Conservation (phyloP, 306 rosid genomes). For the Oxytropis ochrocephala region DNA sequence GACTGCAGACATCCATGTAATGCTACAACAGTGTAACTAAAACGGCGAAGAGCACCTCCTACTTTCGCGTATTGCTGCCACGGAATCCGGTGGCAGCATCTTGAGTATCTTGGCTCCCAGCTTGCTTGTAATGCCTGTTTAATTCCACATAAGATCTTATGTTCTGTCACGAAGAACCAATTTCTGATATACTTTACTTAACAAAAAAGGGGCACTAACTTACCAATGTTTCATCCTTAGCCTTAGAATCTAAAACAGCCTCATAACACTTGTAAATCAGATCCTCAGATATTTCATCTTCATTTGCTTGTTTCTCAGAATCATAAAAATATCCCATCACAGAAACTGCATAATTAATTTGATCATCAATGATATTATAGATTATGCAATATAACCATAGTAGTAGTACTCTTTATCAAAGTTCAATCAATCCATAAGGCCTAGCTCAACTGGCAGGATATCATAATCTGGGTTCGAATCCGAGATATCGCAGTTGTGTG, state of each 20-base stretch:
- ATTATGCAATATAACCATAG: neutral
- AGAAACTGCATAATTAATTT: slow-evolving; percentile 51
- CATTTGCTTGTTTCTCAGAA: slow-evolving; percentile 16
- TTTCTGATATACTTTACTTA: neutral
- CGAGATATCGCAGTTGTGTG: too few relatives aligned
- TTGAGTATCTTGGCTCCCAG: slow-evolving; percentile 93
- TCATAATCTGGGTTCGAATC: too few relatives aligned
- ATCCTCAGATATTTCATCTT: slow-evolving; percentile 42
- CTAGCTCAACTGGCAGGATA: too few relatives aligned
- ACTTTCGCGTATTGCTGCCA: slow-evolving; percentile 80
- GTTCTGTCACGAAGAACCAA: neutral
- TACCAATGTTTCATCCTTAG: slow-evolving; percentile 78
- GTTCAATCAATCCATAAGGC: too few relatives aligned
- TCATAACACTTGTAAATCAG: slow-evolving; percentile 60
- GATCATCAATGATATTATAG: neutral
- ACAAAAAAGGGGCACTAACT: neutral
- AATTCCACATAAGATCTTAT: slow-evolving; percentile 11
- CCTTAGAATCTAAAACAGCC: slow-evolving; percentile 87
- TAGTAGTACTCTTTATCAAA: neutral
- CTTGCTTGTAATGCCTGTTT: slow-evolving; percentile 80
- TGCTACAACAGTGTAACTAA: slow-evolving; percentile 83
- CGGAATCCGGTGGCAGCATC: slow-evolving; percentile 55
- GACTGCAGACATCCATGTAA: slow-evolving; percentile 77
- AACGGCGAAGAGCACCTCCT: slow-evolving; percentile 79
- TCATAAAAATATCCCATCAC: slow-evolving; percentile 59